Base-by-base conservation (phyloP, 768 basidiomycete genomes). In the Pleurotus giganteus region DNA sequence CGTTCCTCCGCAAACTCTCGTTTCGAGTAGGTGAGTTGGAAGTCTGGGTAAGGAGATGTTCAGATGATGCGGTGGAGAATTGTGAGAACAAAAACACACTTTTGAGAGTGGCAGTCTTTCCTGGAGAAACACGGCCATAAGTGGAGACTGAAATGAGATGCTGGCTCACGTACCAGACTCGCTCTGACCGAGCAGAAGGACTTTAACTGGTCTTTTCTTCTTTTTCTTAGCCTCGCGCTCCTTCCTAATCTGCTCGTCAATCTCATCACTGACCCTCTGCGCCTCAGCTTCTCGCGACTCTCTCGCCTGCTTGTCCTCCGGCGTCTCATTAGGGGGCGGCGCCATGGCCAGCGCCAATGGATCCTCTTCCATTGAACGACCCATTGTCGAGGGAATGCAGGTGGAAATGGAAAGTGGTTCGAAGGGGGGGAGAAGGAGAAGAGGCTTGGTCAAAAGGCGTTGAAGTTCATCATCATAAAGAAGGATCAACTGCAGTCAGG, bases 91-190 rank as follows among this genome's bases (percentile, higher is more conserved):
- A 27, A 17, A 11, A 56, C 75, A 46, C 60, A 89, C 88, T 91
- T 70, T 91, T 91, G 53, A 91, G 64, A 0, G 88, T 89, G 24
- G 89, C 88, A 0, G 87, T 88, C 68, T 91, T 91, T 28, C 85
- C 89, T 62, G 78, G 55, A 4, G 60, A 42, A 15, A 26, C 13
- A 55, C 24, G 45, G 17, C 39, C 44, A 45, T 23, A 45, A 56
- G 31, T 58, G 53, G 56, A 36, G 11, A 6, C 5, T 34, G 11
- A 21, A 56, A 45, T 26, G 54, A 53, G 15, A 44, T 28, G 21
- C 46, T 41, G 29, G 36, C 27, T 47, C 46, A 43, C 28, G 4
- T 15, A 55, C 32, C 53, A 55, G 47, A 54, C 28, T 31, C 47
- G 24, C 39, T 69, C 73, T 60, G 57, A 71, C 88, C 88, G 4